Evolutionary conservation across 176 grass and related monocot species (phyloP), one percentile per base, ranked within the genome.

Genomic region (Aegilops tauschii): DNA sequence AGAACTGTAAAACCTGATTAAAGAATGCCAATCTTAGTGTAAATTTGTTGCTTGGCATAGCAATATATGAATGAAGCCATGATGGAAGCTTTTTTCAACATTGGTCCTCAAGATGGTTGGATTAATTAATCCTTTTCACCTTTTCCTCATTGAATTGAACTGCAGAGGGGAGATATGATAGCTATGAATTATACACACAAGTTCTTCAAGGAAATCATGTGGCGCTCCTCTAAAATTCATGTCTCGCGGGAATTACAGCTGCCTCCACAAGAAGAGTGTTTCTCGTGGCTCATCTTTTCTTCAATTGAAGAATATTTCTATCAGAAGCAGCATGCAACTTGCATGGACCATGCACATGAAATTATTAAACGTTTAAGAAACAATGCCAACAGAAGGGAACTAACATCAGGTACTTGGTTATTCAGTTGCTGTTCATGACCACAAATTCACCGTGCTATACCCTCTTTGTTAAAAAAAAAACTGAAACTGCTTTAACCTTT

Each of bases 221-320:
- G 96, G 96, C 96, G 96, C n/a, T 95, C 96, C n/a, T 95, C 93
- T 20, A 98, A 98, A 95, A 61, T 81, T 42, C 96, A 98, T 87
- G 96, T 98, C 36, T 92, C 96, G 17, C 79, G 80, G 63, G 96
- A 98, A 71, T 75, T 98, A 73, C 84, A 95, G 69, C 61, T 98
- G 62, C 96, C 93, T 42, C 86, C 91, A 12, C 96, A 98, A 88
- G 93, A 98, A 85, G 91, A 95, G 82, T 94, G 92, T 81, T 80
- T 98, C 69, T 92, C 90, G 5, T 95, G 90, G 93, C 92, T 98
- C 66, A 87, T 82, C 32, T 95, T 98, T 80, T 98, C 96, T 50
- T 78, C 93, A 78, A 93, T 98, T 74, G 96, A 98, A 89, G 96
- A 98, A 81, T 94, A 98, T 90, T 98, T 98, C 84, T 98, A 98